Evolutionary conservation across 2,329 filamentous ascomycete species (phyloP).

Genomic region (Talaromyces sp.): DNA sequence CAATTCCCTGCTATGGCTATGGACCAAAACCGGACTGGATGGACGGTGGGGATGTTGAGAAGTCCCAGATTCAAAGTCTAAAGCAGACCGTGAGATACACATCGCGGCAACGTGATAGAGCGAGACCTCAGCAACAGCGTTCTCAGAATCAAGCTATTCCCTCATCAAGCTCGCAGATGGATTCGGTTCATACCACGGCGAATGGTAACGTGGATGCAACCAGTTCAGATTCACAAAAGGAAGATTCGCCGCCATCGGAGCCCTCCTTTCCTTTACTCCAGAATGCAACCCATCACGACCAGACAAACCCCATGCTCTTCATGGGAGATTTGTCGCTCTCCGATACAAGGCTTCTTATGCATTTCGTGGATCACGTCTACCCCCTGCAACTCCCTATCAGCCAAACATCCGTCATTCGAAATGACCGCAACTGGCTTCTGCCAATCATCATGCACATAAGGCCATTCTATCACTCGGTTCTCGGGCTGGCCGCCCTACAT

Average conservation of each 20-base stretch:
- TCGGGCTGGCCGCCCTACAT: slow-evolving; percentile 1
- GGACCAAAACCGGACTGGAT: slow-evolving; percentile 30
- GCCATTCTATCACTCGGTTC: slow-evolving; percentile 12
- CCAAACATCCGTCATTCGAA: not conserved
- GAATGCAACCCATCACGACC: not conserved
- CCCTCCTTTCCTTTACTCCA: not conserved
- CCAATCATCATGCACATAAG: slow-evolving; percentile 9
- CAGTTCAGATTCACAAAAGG: not conserved
- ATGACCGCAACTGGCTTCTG: slow-evolving; percentile 8
- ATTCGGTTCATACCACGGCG: not conserved
- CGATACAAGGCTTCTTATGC: slow-evolving; percentile 10
- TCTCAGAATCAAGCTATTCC: not conserved
- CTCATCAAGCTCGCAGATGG: not conserved
- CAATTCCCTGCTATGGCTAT: slow-evolving; percentile 28
- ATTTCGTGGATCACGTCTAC: slow-evolving; percentile 9
- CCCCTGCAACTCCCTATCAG: slow-evolving; percentile 1
- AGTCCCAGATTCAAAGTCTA: slow-evolving; percentile 1
- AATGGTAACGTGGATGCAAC: not conserved
- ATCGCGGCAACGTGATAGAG: slow-evolving; percentile 6
- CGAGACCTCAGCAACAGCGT: not conserved
- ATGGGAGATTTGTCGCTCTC: slow-evolving; percentile 1
- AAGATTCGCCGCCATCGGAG: not conserved
- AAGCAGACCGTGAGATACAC: slow-evolving; percentile 11
- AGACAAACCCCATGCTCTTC: slow-evolving; percentile 6
- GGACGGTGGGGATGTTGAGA: slow-evolving; percentile 20